phyloP scores from a whole-genome alignment of 768 basidiomycete genomes.

The Russula brevipes region DNA sequence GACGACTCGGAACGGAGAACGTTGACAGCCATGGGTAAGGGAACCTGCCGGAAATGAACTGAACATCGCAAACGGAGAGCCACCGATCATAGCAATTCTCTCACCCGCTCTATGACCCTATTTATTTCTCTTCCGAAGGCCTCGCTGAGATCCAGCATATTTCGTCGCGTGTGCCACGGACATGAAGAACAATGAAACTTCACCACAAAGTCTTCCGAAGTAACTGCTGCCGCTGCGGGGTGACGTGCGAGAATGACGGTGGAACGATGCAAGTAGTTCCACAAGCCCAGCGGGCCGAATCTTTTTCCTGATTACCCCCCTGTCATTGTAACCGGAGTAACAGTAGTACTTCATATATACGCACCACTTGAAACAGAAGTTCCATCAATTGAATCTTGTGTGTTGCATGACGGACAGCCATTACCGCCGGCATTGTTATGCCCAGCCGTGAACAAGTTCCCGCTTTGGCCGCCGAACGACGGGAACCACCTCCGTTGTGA shows the following conservation, averaged over 20 bases:
- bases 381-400: background rate
- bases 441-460: background rate
- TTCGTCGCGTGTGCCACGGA: background rate
- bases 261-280: conserved; percentile 1
- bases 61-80: background rate
- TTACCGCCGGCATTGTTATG: background rate
- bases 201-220: background rate
- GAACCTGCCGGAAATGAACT: background rate
- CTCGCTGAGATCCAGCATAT: background rate
- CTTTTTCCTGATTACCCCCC: background rate
- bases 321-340: background rate
- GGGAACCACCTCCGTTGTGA: background rate
- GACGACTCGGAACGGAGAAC: too few species aligned
- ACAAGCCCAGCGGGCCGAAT: background rate
- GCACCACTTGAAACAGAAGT: too few species aligned
- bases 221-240: background rate
- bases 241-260: background rate
- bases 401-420: background rate
- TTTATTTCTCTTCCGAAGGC: background rate
- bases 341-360: background rate
- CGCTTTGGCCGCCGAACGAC: background rate
- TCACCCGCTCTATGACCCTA: background rate
- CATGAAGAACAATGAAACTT: background rate
- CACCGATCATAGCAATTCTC: background rate
- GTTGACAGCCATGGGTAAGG: conserved; percentile 1